A percentile compares a stretch with the other conserved stretches of the same genome.
Conservation (phyloP, 2,329 filamentous ascomycete species). For the Diaporthe sp. region DNA sequence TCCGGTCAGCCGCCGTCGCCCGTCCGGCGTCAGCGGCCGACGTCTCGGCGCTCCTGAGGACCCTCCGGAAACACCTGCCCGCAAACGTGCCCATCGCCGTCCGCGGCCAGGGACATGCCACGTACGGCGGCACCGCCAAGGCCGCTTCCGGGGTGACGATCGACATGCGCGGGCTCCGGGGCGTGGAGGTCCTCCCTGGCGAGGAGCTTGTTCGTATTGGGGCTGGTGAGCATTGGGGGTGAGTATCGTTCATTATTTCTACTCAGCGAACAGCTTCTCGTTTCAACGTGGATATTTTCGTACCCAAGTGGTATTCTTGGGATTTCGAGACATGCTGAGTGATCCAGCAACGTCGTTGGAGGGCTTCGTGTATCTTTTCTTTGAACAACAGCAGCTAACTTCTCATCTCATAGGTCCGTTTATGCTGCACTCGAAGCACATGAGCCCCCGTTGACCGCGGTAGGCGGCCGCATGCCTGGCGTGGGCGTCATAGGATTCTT, state of each 20-base stretch:
- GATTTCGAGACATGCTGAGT: neutral
- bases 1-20: conserved; percentile 9
- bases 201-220: conserved; percentile 10
- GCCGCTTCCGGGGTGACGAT: conserved; percentile 25
- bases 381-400: neutral
- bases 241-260: neutral
- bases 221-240: conserved; percentile 19
- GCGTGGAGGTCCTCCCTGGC: neutral
- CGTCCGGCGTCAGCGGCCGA: conserved; percentile 16
- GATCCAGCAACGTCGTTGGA: neutral
- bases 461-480: conserved; percentile 21
- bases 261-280: neutral
- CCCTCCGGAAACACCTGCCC: conserved; percentile 13
- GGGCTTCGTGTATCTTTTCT: neutral
- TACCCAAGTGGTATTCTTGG: neutral
- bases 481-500: conserved; percentile 21
- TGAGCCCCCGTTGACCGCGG: neutral
- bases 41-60: conserved; percentile 19
- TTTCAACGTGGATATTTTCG: neutral
- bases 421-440: conserved; percentile 26
- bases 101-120: conserved; percentile 19
- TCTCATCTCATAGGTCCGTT: neutral
- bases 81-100: conserved; percentile 11
- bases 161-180: conserved; percentile 26
- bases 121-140: conserved; percentile 28